phyloP scores from a whole-genome alignment of 2,329 filamentous ascomycete species.

The Plenodomus biglobosus region DNA sequence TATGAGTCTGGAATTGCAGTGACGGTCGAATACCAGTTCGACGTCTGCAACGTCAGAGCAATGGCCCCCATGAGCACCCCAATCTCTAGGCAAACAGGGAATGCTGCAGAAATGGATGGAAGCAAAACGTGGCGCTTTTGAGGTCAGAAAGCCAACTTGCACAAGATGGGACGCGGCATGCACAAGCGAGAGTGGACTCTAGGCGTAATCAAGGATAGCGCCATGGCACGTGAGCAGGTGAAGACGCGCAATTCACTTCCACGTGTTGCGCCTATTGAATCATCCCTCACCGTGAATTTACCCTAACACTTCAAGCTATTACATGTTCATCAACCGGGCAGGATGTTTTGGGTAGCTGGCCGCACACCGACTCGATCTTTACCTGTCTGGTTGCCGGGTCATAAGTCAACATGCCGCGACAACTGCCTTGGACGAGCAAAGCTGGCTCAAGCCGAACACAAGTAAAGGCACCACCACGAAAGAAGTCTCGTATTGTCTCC shows the following conservation, averaged over 20 bases:
- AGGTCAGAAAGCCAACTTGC: slow-evolving; percentile 18
- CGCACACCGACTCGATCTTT: background rate
- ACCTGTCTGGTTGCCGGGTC: background rate
- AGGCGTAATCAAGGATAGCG: slow-evolving; percentile 15
- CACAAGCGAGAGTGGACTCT: slow-evolving; percentile 24
- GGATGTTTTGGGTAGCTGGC: background rate
- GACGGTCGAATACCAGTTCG: slow-evolving; percentile 24
- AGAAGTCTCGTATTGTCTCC: slow-evolving; percentile 11
- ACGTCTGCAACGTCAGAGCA: slow-evolving; percentile 20
- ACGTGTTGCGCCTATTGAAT: slow-evolving; percentile 9
- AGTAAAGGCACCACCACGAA: slow-evolving; percentile 7
- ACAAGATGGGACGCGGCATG: slow-evolving; percentile 29
- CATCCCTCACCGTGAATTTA: background rate
- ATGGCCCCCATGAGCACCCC: slow-evolving; percentile 29
- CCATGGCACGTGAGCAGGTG: slow-evolving; percentile 22
- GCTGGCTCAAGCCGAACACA: slow-evolving; percentile 24
- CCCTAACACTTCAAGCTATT: background rate
- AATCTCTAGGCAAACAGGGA: slow-evolving; percentile 23
- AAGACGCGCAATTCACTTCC: slow-evolving; percentile 22
- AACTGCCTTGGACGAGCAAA: slow-evolving; percentile 55
- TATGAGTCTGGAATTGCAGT: slow-evolving; percentile 18
- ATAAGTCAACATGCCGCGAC: slow-evolving; percentile 51
- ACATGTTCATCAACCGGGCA: background rate
- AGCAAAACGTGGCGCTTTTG: slow-evolving; percentile 34
- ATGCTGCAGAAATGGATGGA: slow-evolving; percentile 35